Percentiles rank a stretch among this genome's conserved stretches.
Evolutionary conservation across 2,329 filamentous ascomycete genomes (phyloP).

Genomic region (Canariomyces notabilis): DNA sequence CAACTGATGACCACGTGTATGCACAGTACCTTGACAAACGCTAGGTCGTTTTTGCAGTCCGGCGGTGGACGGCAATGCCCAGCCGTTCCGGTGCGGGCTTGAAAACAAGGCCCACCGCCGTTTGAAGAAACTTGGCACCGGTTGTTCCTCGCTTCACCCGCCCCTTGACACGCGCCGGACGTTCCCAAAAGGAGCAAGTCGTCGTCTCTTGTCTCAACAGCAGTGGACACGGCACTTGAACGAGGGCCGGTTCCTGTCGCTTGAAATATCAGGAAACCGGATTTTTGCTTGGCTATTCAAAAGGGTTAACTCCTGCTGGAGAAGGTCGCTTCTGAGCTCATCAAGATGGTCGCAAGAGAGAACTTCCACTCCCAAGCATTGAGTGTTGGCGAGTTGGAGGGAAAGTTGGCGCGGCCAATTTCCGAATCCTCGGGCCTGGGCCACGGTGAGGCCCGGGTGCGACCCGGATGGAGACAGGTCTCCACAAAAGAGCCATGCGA

Average conservation of each 20-base stretch:
- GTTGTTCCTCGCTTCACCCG: slow-evolving; percentile 9
- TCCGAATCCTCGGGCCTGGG: slow-evolving; percentile 23
- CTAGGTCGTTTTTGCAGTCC: slow-evolving; percentile 8
- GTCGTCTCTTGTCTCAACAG: slow-evolving; percentile 7
- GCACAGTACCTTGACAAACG: slow-evolving; percentile 15
- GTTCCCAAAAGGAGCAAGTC: slow-evolving; percentile 10
- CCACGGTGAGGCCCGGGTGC: slow-evolving; percentile 17
- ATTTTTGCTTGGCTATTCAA: neutral
- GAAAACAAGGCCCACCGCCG: slow-evolving; percentile 10
- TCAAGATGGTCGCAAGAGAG: slow-evolving; percentile 1
- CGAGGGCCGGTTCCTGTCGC: neutral
- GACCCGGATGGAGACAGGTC: slow-evolving; percentile 16
- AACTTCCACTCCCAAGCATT: slow-evolving; percentile 2
- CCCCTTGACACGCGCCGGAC: slow-evolving; percentile 9
- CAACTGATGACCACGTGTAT: slow-evolving; percentile 19
- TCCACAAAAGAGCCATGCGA: slow-evolving; percentile 16
- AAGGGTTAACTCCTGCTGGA: neutral
- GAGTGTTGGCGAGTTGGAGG: slow-evolving; percentile 6
- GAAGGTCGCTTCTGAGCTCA: neutral
- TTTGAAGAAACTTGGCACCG: slow-evolving; percentile 6
- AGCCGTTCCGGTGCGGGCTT: slow-evolving; percentile 3
- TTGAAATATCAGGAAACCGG: neutral
- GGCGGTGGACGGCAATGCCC: slow-evolving; percentile 8
- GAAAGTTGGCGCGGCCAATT: slow-evolving; percentile 17
- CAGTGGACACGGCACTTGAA: slow-evolving; percentile 10